Evolutionary conservation across 2,329 filamentous ascomycete genomes (phyloP).

Genomic region (Seiridium unicorne): DNA sequence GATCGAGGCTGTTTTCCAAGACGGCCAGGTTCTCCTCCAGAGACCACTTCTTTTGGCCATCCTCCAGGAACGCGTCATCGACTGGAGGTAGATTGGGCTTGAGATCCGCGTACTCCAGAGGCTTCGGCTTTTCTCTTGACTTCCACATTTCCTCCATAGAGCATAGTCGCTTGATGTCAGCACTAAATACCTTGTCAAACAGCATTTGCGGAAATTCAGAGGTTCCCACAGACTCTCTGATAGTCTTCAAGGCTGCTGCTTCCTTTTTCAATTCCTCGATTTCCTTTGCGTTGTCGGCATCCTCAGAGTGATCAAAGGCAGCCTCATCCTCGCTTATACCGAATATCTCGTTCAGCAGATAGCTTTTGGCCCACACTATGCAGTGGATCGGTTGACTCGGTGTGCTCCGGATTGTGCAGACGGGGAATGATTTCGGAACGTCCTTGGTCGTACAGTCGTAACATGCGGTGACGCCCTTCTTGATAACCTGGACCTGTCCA

Average conservation of each 20-base stretch:
- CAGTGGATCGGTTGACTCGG: slow-evolving; percentile 97
- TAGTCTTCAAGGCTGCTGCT: slow-evolving; percentile 77
- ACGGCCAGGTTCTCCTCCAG: slow-evolving; percentile 80
- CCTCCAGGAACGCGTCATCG: slow-evolving; percentile 54
- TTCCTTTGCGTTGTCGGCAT: slow-evolving; percentile 81
- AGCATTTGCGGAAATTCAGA: slow-evolving; percentile 74
- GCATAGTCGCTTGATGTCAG: slow-evolving; percentile 78
- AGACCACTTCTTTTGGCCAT: slow-evolving; percentile 80
- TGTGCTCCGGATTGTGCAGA: slow-evolving; percentile 95
- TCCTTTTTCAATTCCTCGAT: slow-evolving; percentile 86
- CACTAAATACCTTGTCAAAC: slow-evolving; percentile 89
- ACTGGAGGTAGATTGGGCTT: slow-evolving; percentile 48
- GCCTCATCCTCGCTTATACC: slow-evolving; percentile 86
- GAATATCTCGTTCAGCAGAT: slow-evolving; percentile 91
- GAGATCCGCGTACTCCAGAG: slow-evolving; percentile 67
- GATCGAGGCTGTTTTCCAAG: slow-evolving; percentile 79
- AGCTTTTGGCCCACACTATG: slow-evolving; percentile 98
- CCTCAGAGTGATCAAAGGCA: slow-evolving; percentile 74
- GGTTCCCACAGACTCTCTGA: slow-evolving; percentile 78
- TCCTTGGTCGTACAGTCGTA: slow-evolving; percentile 94
- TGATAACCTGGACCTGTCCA: slow-evolving; percentile 95
- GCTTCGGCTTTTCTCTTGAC: slow-evolving; percentile 68
- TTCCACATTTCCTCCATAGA: slow-evolving; percentile 98
- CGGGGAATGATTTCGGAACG: slow-evolving; percentile 87
- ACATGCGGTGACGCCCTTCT: slow-evolving; percentile 87